These are phyloP conservation scores for Solanum chacoense DNA, from an alignment of 305 asterid species.

Conservation along the genomic window DNA sequence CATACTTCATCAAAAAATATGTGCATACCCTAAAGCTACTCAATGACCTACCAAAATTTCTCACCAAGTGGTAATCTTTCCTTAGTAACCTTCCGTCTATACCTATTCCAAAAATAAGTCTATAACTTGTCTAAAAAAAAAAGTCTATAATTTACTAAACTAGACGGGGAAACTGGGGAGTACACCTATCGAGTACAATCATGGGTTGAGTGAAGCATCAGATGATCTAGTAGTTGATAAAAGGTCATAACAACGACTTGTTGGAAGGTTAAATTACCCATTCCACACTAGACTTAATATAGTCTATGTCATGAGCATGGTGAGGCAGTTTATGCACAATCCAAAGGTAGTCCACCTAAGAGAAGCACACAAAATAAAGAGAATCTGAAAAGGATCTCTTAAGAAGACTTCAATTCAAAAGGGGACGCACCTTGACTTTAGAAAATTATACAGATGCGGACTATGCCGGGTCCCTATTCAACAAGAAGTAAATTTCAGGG, in stretches of 20 bases:
- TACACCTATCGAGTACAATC: neutral
- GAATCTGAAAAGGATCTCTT: neutral
- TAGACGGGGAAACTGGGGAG: neutral
- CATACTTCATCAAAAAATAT: neutral
- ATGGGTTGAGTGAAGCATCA: neutral
- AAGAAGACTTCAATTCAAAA: neutral
- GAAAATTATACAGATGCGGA: neutral
- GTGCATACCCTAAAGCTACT: neutral
- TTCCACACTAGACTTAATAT: neutral
- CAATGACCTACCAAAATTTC: neutral
- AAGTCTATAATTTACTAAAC: neutral
- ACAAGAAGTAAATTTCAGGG: neutral
- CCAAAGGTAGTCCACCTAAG: neutral
- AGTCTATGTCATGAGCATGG: neutral
- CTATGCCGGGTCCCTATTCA: neutral
- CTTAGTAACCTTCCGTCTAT: neutral
- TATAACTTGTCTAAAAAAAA: neutral
- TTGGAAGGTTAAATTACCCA: neutral
- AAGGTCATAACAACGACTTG: neutral
- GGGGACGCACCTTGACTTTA: neutral
- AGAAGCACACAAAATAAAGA: neutral
- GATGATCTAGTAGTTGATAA: neutral
- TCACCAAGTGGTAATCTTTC: neutral
- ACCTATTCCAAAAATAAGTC: neutral
- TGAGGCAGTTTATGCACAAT: neutral